Evolutionary conservation across 73 alveolate species (phyloP), one percentile per base, ranked within the genome.

Genomic region (Tetrahymena malaccensis): DNA sequence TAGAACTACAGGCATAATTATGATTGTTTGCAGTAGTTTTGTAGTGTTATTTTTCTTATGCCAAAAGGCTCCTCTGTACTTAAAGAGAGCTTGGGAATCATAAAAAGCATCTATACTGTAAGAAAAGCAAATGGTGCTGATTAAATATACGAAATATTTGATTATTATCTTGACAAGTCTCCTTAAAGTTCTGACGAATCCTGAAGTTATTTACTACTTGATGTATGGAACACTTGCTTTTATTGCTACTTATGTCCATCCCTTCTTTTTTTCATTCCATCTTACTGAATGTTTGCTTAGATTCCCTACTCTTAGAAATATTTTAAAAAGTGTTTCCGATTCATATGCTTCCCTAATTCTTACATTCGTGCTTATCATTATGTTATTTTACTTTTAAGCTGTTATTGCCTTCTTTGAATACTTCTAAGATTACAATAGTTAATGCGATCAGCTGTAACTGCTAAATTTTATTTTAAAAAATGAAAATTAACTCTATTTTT

Each of bases 191-290:
- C 57, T 96, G 15, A 25, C 93, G 6, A 96, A 96, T n/a, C 94
- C 94, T 31, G 97, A 96, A 43, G 95, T 96, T 31, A 85, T 96
- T 93, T 96, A 96, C 85, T 95, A 96, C 40, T 33, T 93, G 16
- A 57, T 95, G 57, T 96, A 94, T 95, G 95, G 95, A 19, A 93
- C 96, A 40, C 43, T 96, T 22, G 94, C 97, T 83, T 85, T 96
- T 93, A 37, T 96, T 34, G 98, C 96, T 8, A 96, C 96, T 9
- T 93, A 93, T 84, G 37, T 44, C 34, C 98, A 96, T 96, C 98
- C 97, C 9, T 96, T 96, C 93, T 96, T 96, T 97, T 96, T 96
- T 43, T 83, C 96, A 4, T 94, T 96, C 83, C 97, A 96, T 93
- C 84, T 96, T n/a, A 89, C 96, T 33, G 98, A 96, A 43, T 58